phyloP scores from a whole-genome alignment of 441 rosid species.

The Jatropha podagrica region DNA sequence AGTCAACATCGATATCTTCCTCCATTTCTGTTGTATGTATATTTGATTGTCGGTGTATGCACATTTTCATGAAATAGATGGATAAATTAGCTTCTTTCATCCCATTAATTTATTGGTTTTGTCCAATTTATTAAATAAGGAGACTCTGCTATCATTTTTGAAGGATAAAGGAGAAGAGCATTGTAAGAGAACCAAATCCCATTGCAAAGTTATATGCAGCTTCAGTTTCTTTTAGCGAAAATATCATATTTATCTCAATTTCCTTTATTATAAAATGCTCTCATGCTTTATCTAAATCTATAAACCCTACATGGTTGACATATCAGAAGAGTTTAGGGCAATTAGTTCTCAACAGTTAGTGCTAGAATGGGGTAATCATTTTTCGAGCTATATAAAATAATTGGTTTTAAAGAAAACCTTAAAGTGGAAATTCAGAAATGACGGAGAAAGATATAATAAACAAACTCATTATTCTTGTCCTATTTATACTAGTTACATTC shows the following conservation, averaged over 20 bases:
- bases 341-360: background rate
- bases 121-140: background rate
- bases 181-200: background rate
- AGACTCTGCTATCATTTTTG: background rate
- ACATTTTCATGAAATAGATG: background rate
- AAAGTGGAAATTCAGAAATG: background rate
- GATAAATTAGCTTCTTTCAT: background rate
- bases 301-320: no score
- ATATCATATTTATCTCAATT: background rate
- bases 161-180: background rate
- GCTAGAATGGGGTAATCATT: background rate
- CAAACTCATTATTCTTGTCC: no score
- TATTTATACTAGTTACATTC: no score
- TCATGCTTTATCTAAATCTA: no score
- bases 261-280: background rate
- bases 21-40: conserved; percentile 3
- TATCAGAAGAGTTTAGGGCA: background rate
- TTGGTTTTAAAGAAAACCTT: no score
- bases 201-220: background rate
- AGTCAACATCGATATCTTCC: background rate
- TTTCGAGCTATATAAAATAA: background rate
- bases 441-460: no score
- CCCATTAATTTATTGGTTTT: background rate
- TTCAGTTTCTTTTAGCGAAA: background rate
- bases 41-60: background rate